Conservation (phyloP, 129 eudicot species). For the Pseudognaphalium luteoalbum region DNA sequence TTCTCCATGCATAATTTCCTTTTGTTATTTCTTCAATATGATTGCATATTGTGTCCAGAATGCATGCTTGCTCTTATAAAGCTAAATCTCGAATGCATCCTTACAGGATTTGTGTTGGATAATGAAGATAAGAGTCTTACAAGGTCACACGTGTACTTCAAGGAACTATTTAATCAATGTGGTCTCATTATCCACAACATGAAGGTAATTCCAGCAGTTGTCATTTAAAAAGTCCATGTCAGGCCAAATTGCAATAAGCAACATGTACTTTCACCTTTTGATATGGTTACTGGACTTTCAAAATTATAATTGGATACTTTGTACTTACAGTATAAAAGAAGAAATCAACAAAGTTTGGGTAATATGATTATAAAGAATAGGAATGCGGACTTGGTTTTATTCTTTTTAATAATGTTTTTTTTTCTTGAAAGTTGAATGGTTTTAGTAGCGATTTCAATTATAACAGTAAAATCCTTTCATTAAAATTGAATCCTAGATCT, state of each 20-base stretch:
- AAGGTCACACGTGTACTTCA: conserved; percentile 86
- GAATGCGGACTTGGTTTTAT: no score
- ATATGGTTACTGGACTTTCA: background rate
- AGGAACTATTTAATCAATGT: conserved; percentile 75
- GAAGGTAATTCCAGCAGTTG: conserved; percentile 45
- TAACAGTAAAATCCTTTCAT: no score
- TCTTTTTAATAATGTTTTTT: background rate
- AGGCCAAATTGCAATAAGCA: background rate
- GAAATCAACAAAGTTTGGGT: no score
- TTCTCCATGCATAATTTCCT: background rate
- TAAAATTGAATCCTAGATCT: no score
- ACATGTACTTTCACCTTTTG: background rate
- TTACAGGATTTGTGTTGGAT: conserved; percentile 86
- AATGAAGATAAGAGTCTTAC: conserved; percentile 90
- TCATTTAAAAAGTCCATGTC: conserved; percentile 5
- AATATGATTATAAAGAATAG: no score
- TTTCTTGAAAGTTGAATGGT: background rate
- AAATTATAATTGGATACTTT: background rate
- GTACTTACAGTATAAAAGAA: background rate
- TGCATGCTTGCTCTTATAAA: background rate
- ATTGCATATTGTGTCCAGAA: background rate
- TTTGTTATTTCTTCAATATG: background rate
- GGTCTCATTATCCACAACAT: conserved; percentile 62
- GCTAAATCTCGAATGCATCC: conserved; percentile 3
- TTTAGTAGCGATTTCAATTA: background rate